Conservation (phyloP, 345 rosid genomes). For the Gossypium raimondii region DNA sequence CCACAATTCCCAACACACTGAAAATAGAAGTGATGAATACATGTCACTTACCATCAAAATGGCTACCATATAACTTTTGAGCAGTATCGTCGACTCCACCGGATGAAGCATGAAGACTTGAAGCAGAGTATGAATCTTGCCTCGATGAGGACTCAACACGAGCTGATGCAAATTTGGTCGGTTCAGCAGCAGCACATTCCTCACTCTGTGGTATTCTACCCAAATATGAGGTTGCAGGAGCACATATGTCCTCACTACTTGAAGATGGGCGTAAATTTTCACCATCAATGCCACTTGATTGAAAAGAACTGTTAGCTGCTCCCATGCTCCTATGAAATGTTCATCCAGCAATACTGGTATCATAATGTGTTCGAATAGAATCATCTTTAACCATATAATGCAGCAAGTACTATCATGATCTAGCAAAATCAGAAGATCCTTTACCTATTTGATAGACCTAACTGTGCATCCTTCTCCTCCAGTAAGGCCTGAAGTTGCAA, state of each 20-base stretch:
- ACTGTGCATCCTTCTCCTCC: constrained; percentile 59
- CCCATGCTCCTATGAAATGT: constrained; percentile 24
- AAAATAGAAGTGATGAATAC: not conserved
- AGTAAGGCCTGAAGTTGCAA: constrained; percentile 60
- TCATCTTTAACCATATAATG: constrained; percentile 12
- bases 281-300: constrained; percentile 32
- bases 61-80: constrained; percentile 21
- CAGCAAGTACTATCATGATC: constrained; percentile 10
- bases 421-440: not conserved
- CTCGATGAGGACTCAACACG: constrained; percentile 14
- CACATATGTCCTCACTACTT: constrained; percentile 25
- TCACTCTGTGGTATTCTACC: constrained; percentile 26
- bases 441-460: constrained; percentile 45
- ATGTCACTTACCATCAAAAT: constrained; percentile 26
- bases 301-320: constrained; percentile 25
- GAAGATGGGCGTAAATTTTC: constrained; percentile 28
- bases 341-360: constrained; percentile 34
- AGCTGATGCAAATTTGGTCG: constrained; percentile 21
- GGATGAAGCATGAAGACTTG: constrained; percentile 19
- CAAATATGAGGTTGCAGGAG: constrained; percentile 19
- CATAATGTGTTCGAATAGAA: constrained; percentile 19
- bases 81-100: constrained; percentile 24
- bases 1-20: not conserved
- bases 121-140: constrained; percentile 30
- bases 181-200: constrained; percentile 22